Conservation (phyloP, 495 filamentous ascomycete species). For the Hypoxylon intermedium region DNA sequence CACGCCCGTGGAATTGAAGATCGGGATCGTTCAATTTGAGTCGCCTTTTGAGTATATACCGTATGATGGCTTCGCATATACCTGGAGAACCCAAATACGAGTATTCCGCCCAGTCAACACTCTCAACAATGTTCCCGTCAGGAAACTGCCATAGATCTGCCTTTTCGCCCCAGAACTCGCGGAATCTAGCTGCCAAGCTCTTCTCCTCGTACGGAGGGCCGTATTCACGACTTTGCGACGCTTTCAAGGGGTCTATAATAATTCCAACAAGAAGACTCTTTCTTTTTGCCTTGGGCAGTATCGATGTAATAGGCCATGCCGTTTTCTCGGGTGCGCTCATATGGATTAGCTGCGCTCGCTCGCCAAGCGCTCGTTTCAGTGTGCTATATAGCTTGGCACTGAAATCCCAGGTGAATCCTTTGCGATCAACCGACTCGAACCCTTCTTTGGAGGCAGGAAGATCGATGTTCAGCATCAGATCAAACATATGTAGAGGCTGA, state of each 20-base stretch:
- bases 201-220: constrained; percentile 84
- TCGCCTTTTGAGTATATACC: constrained; percentile 73
- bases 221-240: constrained; percentile 77
- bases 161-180: constrained; percentile 79
- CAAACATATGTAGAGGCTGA: constrained; percentile 72
- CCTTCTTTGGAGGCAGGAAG: constrained; percentile 24
- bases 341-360: constrained; percentile 73
- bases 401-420: constrained; percentile 45
- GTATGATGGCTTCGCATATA: constrained; percentile 80
- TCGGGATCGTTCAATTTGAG: constrained; percentile 56
- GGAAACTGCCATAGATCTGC: constrained; percentile 77
- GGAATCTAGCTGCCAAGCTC: constrained; percentile 69
- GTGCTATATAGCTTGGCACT: constrained; percentile 64
- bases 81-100: constrained; percentile 55
- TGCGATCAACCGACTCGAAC: constrained; percentile 41
- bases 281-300: constrained; percentile 30
- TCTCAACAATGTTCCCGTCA: constrained; percentile 76
- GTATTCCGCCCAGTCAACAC: constrained; percentile 79
- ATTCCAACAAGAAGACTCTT: constrained; percentile 67
- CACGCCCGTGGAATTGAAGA: constrained; percentile 67
- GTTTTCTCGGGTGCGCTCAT: constrained; percentile 51
- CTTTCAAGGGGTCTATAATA: constrained; percentile 72
- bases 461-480: constrained; percentile 59
- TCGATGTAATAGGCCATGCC: constrained; percentile 52
- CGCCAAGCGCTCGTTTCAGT: constrained; percentile 72